These are phyloP conservation scores for Botrytis elliptica DNA, from an alignment of 2,329 filamentous ascomycete species.

Conservation along the genomic window DNA sequence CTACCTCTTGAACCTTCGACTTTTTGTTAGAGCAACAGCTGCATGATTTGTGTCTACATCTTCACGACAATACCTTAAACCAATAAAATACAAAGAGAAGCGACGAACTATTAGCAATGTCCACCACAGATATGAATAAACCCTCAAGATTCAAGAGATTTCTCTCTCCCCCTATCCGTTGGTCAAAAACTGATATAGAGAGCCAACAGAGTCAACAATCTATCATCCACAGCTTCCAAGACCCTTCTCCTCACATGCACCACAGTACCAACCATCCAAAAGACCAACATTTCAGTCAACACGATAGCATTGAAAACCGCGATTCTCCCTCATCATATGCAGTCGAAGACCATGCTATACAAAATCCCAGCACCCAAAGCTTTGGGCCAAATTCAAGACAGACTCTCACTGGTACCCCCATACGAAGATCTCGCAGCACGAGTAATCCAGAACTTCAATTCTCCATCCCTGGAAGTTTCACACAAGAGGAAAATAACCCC, in stretches of 20 bases:
- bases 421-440: no score
- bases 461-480: neutral
- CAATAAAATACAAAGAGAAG: neutral
- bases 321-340: neutral
- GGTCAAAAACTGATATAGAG: neutral
- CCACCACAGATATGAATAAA: neutral
- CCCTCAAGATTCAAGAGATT: neutral
- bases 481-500: neutral
- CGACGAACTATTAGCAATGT: no score
- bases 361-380: neutral
- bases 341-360: neutral
- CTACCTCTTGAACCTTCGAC: no score
- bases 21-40: neutral
- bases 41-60: neutral
- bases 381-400: neutral
- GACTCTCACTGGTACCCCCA: rapidly evolving
- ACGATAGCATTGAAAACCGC: rapidly evolving
- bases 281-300: rapidly evolving
- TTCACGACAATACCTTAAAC: neutral
- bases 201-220: neutral
- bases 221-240: neutral
- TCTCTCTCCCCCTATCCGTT: neutral
- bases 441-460: neutral
- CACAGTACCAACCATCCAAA: neutral
- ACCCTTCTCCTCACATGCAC: no score